Evolutionary conservation across 2,329 filamentous ascomycete genomes (phyloP), one percentile per base, ranked within the genome.

Genomic region (Ascochyta pisi): DNA sequence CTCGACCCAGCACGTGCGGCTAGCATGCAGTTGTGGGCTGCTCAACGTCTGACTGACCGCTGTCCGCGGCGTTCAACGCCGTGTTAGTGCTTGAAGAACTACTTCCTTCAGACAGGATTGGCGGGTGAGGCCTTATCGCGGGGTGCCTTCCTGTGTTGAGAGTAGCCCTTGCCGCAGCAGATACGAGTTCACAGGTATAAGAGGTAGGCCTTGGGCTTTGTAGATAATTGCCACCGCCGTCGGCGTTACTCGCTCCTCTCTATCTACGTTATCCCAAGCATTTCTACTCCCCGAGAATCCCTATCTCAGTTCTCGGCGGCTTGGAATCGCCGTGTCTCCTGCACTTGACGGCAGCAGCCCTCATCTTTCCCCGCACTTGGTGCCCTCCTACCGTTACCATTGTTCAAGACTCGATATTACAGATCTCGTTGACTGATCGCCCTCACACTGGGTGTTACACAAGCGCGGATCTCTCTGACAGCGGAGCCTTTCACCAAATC

Each of bases 111-210:
- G 31, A 42, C n/a, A 48, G 47, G 53, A 56, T 56, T 51, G 42
- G 53, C 38, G 42, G 53, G 24, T 24, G 31, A 46, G 46, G 46
- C 38, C 53, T 56, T 56, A 56, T 56, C 53, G 53, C 48, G 53
- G 53, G 53, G 47, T 56, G 48, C 43, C 31, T 51, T 51, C 37
- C 47, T 56, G 42, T 38, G 53, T 56, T 56, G 47, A 51, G 53
- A 40, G 31, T 46, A 47, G 53, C 53, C 47, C 47, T 56, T 51
- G 19, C 47, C 42, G 53, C 24, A 51, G 37, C 39, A 47, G 53
- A 56, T 56, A 56, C 48, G 53, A 43, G 19, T 22, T 16, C 26
- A 34, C 33, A 23, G 16, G 53, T 56, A 56, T 56, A 56, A 56
- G 53, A 51, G 47, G 37, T 29, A 39, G 29, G 42, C 31, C 43